Evolutionary conservation across 345 rosid species (phyloP).

Genomic region (Camelina sativa): DNA sequence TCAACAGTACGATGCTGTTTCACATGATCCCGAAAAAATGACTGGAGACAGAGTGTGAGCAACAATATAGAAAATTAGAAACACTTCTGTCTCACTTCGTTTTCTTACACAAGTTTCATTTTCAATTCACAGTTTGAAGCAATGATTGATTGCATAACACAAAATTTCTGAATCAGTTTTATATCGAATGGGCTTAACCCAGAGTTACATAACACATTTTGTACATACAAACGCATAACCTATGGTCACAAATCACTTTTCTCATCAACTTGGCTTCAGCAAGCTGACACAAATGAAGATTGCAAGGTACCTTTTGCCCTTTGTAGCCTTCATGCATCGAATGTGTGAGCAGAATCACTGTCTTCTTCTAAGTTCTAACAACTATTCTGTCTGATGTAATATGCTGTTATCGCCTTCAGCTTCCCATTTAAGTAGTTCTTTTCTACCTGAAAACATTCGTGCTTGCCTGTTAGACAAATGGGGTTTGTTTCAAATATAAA

Average conservation of each 20-base stretch:
- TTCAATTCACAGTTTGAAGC: not conserved
- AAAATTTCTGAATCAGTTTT: not conserved
- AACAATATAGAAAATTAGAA: not conserved
- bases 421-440: constrained; percentile 83
- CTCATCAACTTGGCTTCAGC: constrained; percentile 9
- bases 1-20: not conserved
- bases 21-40: constrained; percentile 12
- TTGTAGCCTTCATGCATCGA: constrained; percentile 15
- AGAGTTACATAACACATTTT: constrained; percentile 12
- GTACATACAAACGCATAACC: constrained; percentile 5
- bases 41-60: not conserved
- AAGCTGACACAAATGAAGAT: constrained; percentile 25
- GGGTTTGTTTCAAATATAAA: not conserved
- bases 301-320: not conserved
- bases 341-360: not conserved
- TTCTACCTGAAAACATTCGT: constrained; percentile 64
- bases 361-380: constrained; percentile 15
- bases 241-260: constrained; percentile 9
- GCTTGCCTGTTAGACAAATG: constrained; percentile 23
- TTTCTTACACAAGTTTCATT: not conserved
- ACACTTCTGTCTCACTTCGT: not conserved
- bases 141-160: not conserved
- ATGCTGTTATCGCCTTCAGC: constrained; percentile 91
- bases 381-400: constrained; percentile 54
- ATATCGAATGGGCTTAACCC: constrained; percentile 4